Conservation (phyloP, 2,329 filamentous ascomycete species). For the Rugonectria rugulosa region DNA sequence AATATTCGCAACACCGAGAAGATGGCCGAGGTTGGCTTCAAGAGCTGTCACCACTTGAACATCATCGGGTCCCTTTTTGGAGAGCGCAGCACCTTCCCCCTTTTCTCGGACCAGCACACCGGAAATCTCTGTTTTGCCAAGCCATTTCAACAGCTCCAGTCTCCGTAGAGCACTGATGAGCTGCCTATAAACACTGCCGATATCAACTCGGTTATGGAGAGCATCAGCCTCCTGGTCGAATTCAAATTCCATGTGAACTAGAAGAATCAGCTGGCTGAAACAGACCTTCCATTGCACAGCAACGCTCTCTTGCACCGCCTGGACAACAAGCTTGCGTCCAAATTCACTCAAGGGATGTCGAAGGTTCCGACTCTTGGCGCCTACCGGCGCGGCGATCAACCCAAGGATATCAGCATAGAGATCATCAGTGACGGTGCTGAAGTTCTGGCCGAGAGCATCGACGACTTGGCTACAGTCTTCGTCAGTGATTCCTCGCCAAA, state of each 20-base stretch:
- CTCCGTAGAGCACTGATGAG: conserved; percentile 76
- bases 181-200: conserved; percentile 73
- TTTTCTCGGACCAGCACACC: conserved; percentile 55
- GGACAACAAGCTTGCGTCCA: conserved; percentile 77
- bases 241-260: conserved; percentile 87
- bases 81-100: conserved; percentile 40
- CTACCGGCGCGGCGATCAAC: conserved; percentile 55
- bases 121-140: conserved; percentile 65
- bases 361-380: conserved; percentile 55
- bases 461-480: conserved; percentile 79
- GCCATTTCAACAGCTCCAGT: conserved; percentile 77
- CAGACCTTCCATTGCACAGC: conserved; percentile 76
- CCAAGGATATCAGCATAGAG: conserved; percentile 61
- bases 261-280: conserved; percentile 81
- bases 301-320: conserved; percentile 80
- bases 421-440: conserved; percentile 62
- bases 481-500: conserved; percentile 81
- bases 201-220: conserved; percentile 65
- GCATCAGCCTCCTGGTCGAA: conserved; percentile 76
- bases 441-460: conserved; percentile 71
- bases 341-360: conserved; percentile 72
- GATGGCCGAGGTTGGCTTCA: conserved; percentile 67
- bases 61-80: conserved; percentile 55
- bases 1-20: conserved; percentile 66
- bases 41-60: conserved; percentile 63